Evolutionary conservation across 2,329 filamentous ascomycete species (phyloP).

Genomic region (Tolypocladium amazonense): DNA sequence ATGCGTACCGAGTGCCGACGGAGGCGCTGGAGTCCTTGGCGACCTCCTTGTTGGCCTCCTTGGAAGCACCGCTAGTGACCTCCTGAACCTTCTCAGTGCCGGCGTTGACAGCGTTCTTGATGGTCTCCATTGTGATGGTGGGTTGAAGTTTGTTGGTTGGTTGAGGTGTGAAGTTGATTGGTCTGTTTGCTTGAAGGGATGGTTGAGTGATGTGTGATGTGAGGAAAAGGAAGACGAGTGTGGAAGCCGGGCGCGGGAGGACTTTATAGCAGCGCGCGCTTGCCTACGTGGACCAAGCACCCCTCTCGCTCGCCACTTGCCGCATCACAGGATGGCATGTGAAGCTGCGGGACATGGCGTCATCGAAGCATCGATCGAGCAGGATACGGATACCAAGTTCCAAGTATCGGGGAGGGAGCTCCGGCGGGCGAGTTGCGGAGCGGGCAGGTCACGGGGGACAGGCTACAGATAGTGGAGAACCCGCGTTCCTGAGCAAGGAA

Average conservation of each 20-base stretch:
- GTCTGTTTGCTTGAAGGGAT: background rate
- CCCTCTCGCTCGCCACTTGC: background rate
- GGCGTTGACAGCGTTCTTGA: conserved; percentile 56
- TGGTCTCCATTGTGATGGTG: conserved; percentile 34
- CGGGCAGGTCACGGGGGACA: background rate
- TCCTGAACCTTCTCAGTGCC: conserved; percentile 52
- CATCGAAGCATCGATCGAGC: background rate
- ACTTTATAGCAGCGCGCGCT: background rate
- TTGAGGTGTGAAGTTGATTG: conserved; percentile 3
- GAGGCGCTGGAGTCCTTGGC: conserved; percentile 50
- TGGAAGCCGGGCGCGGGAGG: background rate
- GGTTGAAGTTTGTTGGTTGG: conserved; percentile 6
- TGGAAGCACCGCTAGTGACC: conserved; percentile 42
- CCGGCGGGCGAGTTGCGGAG: background rate
- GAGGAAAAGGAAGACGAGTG: background rate
- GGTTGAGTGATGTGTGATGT: background rate
- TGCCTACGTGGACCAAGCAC: background rate
- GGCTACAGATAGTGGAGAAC: background rate
- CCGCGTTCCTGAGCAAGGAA: background rate
- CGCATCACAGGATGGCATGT: background rate
- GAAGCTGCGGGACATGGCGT: background rate
- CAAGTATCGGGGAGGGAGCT: background rate
- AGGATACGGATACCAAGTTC: background rate
- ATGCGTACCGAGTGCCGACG: conserved; percentile 40
- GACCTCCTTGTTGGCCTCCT: conserved; percentile 60